phyloP scores from a whole-genome alignment of 306 rosid genomes.

The Citrullus colocynthis region DNA sequence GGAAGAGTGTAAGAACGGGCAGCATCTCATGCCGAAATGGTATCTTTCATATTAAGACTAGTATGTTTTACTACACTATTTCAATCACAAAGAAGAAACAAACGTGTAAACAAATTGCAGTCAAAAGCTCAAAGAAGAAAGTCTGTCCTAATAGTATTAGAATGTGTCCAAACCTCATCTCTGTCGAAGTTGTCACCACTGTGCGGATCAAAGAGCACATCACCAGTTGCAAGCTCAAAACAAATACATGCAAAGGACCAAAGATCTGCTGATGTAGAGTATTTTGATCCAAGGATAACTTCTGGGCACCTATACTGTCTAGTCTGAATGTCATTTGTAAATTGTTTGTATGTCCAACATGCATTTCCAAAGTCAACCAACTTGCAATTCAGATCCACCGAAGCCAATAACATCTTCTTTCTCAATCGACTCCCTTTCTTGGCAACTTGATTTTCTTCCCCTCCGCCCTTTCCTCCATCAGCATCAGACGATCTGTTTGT shows the following conservation, averaged over 20 bases:
- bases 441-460: constrained; percentile 35
- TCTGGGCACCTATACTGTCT: constrained; percentile 88
- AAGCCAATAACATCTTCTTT: constrained; percentile 61
- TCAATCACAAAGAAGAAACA: not conserved
- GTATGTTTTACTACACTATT: not conserved
- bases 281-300: constrained; percentile 78
- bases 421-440: constrained; percentile 58
- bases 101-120: not conserved
- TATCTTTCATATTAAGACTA: not conserved
- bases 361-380: constrained; percentile 90
- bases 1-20: not conserved
- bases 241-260: constrained; percentile 91
- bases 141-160: not conserved
- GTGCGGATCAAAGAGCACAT: constrained; percentile 83
- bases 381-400: constrained; percentile 66
- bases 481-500: constrained; percentile 13
- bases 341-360: constrained; percentile 82
- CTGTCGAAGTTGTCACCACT: constrained; percentile 78
- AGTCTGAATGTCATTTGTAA: constrained; percentile 77
- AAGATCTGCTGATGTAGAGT: constrained; percentile 71
- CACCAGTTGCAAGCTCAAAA: constrained; percentile 82
- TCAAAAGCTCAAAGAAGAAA: not conserved
- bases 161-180: constrained; percentile 57
- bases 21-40: not conserved
- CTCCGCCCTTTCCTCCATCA: constrained; percentile 25